These are phyloP conservation scores for Bondarzewia mesenterica DNA, from an alignment of 1,284 basidiomycete species.

Conservation along the genomic window DNA sequence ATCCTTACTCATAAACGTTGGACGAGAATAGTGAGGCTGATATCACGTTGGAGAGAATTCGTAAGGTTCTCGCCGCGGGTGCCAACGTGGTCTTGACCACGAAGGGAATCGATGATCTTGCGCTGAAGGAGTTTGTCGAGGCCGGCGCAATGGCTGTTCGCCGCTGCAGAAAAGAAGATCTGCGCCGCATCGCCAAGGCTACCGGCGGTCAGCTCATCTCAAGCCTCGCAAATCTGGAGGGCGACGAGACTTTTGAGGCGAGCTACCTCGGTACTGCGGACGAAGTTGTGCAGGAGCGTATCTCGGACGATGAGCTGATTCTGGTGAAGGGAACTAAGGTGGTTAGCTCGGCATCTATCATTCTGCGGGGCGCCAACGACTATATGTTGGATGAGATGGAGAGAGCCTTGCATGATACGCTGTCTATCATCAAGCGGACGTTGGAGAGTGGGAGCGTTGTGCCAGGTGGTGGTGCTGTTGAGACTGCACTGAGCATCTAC, in stretches of 20 bases:
- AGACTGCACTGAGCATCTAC: constrained; percentile 95
- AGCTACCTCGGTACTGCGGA: constrained; percentile 88
- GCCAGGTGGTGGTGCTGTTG: constrained; percentile 96
- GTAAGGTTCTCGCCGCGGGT: constrained; percentile 93
- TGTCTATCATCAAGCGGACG: constrained; percentile 95
- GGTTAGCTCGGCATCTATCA: constrained; percentile 88
- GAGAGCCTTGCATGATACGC: constrained; percentile 88
- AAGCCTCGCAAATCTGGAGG: constrained; percentile 93
- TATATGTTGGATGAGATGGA: constrained; percentile 99
- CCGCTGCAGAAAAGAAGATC: constrained; percentile 95
- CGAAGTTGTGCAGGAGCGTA: constrained; percentile 94
- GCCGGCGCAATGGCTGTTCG: constrained; percentile 99
- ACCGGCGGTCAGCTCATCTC: constrained; percentile 93
- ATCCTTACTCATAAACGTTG: constrained; percentile 4
- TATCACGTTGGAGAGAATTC: constrained; percentile 92
- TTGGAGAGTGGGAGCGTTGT: constrained; percentile 95
- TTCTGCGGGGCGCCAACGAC: constrained; percentile 96
- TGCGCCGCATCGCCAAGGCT: constrained; percentile 94
- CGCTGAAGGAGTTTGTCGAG: constrained; percentile 98
- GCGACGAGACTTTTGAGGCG: constrained; percentile 96
- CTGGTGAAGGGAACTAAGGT: constrained; percentile 97
- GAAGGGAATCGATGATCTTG: constrained; percentile 98
- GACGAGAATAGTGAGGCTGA: constrained; percentile 74
- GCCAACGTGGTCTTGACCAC: constrained; percentile 98
- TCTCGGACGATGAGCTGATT: constrained; percentile 98